Base-by-base conservation (phyloP, 495 filamentous ascomycete species). In the Neurospora tetrasperma region DNA sequence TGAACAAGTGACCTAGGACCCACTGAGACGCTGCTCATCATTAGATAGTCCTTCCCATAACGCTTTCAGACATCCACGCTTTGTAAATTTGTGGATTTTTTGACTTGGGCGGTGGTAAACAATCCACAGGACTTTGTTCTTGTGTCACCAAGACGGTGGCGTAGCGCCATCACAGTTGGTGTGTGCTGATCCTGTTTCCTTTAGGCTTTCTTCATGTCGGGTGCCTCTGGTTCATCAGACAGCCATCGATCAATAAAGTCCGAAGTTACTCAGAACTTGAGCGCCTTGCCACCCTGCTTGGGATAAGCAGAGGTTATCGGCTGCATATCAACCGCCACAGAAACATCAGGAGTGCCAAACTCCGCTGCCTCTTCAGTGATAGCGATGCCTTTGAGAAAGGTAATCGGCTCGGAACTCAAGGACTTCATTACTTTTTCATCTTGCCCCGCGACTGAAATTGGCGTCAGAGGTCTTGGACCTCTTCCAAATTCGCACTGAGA, bases 341-440 rank as follows among this genome's bases (percentile, higher is more conserved):
- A 79, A 23, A 89, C 78, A 76, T 90, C 86, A 14, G 86, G 82
- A 11, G 84, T 81, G 14, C 85, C 84, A 14, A 79, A 75, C 69
- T 85, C 85, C 43, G 87, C 84, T 42, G 83, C 85, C 76, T 91
- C 88, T 76, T 91, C 89, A 27, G 84, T 87, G 44, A 90, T 72
- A 69, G 88, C 88, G n/a, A 90, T 78, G 3, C 86, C 88, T 18
- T 82, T 82, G 11, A 80, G 73, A 4, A 87, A 83, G 43, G 87
- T 84, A 6, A 86, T 39, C 18, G 79, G 79, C 39, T 74, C 76
- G n/a, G 76, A 69, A 42, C 72, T 42, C 70, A 82, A 80, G n/a
- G 44, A 54, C 14, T 72, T 74, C 42, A 35, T 62, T 12, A 38
- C 23, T 4, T 43, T 39, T 31, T 54, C 71, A 5, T 72, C 48